Evolutionary conservation across 2,329 filamentous ascomycete genomes (phyloP), one percentile per base, ranked within the genome.

Genomic region (Sporothrix humicola): DNA sequence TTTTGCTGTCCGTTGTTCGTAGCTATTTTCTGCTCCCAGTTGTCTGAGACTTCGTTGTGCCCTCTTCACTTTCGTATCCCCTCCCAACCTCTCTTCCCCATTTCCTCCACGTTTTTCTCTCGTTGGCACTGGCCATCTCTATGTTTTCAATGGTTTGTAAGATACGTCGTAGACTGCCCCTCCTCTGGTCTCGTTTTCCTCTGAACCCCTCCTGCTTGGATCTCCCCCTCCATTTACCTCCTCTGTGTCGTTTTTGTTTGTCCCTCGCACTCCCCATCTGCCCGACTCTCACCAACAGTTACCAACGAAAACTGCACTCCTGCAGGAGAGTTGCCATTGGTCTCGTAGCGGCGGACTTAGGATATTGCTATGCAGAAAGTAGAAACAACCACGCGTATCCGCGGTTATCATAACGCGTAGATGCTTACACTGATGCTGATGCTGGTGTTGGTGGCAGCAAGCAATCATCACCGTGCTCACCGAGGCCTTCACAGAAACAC

Each of bases 321-420:
- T 37, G 31, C 31, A 37, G 31, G 31, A 37, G 31, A 37, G 31
- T 37, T 37, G 31, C 31, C 31, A 37, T 37, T 37, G 31, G 31
- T 31, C 3, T 46, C 37, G 44, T 50, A 66, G 63, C 63, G 42
- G 63, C 63, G 42, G 46, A 66, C 63, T 65, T 65, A 44, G 61
- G 61, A 12, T 65, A 65, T 65, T 46, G 61, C 42, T 10, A n/a
- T 65, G 31, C 58, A 63, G 26, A 44, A 42, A 13, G 10, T 3
- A 37, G 31, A 37, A 37, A 37, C 31, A 2, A 61, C 31, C 58
- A 61, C 31, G 26, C n/a, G 37, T 65, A 46, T 17, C 61, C 61
- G 61, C 61, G 61, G 61, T 20, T 65, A 65, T 65, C 61, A n/a
- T 44, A 44, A 65, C n/a, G 61, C 61, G 61, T 46, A 46, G 37